phyloP scores from a whole-genome alignment of 495 filamentous ascomycete species.

The Penicillium samsonianum region DNA sequence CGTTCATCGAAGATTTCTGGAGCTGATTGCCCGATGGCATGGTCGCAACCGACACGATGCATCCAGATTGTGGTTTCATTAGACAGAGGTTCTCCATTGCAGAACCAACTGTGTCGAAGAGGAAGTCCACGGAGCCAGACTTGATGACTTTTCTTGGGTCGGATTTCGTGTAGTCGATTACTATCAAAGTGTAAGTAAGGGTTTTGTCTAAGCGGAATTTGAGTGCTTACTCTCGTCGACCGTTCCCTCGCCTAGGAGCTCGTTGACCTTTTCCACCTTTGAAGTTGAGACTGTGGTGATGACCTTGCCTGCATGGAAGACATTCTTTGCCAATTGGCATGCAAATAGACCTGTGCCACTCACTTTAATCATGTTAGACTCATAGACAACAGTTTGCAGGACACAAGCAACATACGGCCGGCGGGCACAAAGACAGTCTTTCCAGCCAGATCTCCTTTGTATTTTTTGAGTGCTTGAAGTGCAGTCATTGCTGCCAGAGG shows the following conservation, averaged over 20 bases:
- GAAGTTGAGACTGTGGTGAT: constrained; percentile 54
- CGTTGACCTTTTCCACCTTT: constrained; percentile 46
- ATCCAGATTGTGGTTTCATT: constrained; percentile 38
- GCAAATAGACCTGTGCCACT: constrained; percentile 51
- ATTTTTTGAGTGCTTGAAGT: constrained; percentile 42
- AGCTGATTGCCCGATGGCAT: constrained; percentile 33
- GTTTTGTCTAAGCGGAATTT: constrained; percentile 21
- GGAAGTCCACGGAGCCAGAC: constrained; percentile 50
- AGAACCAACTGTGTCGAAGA: constrained; percentile 50
- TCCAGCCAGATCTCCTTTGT: constrained; percentile 40
- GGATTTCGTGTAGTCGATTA: constrained; percentile 52
- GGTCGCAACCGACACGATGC: constrained; percentile 43
- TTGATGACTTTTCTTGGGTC: constrained; percentile 42
- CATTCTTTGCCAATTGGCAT: constrained; percentile 53
- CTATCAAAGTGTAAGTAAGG: constrained; percentile 25
- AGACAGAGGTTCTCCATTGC: constrained; percentile 37
- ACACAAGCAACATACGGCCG: constrained; percentile 26
- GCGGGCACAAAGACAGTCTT: constrained; percentile 57
- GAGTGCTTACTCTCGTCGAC: constrained; percentile 33
- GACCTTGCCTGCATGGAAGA: constrained; percentile 48
- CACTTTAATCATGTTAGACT: constrained; percentile 28
- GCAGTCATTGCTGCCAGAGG: constrained; percentile 41
- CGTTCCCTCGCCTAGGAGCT: constrained; percentile 36
- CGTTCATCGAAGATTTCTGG: constrained; percentile 21
- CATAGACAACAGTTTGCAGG: neutral